These are phyloP conservation scores for Fusarium sp. DNA, from an alignment of 2,329 filamentous ascomycete genomes.

Conservation along the genomic window DNA sequence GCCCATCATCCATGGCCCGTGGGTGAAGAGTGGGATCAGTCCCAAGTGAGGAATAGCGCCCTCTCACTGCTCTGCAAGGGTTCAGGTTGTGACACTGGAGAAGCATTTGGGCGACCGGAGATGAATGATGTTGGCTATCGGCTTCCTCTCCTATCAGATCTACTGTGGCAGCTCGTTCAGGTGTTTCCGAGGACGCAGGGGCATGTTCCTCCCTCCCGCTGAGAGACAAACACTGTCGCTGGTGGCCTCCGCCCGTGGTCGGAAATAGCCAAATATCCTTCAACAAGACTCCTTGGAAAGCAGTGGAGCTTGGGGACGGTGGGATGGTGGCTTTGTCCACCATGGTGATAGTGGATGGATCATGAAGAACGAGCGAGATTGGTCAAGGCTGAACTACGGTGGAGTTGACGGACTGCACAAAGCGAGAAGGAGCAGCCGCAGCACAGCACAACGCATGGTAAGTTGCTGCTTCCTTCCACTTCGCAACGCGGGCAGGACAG, in stretches of 20 bases:
- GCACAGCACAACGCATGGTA: slow-evolving; percentile 11
- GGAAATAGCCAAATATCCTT: slow-evolving; percentile 14
- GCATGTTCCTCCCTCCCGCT: neutral
- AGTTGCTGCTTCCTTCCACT: slow-evolving; percentile 8
- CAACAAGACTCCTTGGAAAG: neutral
- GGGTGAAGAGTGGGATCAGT: slow-evolving; percentile 39
- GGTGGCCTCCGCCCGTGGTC: neutral
- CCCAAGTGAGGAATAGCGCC: slow-evolving; percentile 33
- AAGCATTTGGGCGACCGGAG: slow-evolving; percentile 5
- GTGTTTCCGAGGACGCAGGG: neutral
- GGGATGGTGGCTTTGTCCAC: slow-evolving; percentile 40
- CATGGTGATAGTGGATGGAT: slow-evolving; percentile 40
- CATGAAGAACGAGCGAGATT: slow-evolving; percentile 36
- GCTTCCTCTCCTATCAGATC: neutral
- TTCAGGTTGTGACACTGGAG: slow-evolving; percentile 22
- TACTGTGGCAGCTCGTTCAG: neutral
- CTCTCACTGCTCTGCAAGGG: slow-evolving; percentile 21
- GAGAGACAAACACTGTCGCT: neutral
- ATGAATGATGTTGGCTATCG: slow-evolving; percentile 6
- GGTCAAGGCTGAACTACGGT: slow-evolving; percentile 32
- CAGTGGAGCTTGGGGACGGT: slow-evolving; percentile 33
- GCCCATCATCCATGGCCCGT: slow-evolving; percentile 30
- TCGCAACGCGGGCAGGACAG: slow-evolving; percentile 9
- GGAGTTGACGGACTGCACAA: slow-evolving; percentile 28
- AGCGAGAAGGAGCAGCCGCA: slow-evolving; percentile 36